A percentile compares a stretch with the other conserved stretches of the same genome.
Conservation (phyloP, 306 rosid genomes). For the Rosa rugosa region DNA sequence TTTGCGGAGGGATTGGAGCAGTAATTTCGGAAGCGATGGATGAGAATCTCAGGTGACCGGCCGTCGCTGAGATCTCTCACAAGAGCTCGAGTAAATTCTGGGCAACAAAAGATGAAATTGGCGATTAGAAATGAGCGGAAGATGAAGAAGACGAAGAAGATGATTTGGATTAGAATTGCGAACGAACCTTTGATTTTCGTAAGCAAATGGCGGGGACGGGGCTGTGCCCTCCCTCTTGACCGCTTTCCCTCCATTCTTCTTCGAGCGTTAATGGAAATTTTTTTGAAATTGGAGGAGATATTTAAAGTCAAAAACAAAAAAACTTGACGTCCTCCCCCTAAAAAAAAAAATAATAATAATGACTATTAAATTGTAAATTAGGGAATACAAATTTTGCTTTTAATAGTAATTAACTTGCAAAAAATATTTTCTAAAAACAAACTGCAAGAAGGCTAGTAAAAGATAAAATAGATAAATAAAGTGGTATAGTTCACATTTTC, state of each 20-base stretch:
- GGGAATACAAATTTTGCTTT: no score
- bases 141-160: no score
- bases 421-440: no score
- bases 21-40: conserved; percentile 66
- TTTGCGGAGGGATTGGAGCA: conserved; percentile 43
- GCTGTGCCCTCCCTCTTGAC: conserved; percentile 26
- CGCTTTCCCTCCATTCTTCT: conserved; percentile 71
- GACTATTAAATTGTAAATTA: no score
- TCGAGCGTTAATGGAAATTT: not conserved
- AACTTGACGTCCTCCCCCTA: no score
- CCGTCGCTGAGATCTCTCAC: conserved; percentile 50
- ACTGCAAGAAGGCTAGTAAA: no score
- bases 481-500: no score
- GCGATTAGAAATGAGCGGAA: not conserved
- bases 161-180: not conserved
- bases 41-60: conserved; percentile 52
- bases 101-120: not conserved
- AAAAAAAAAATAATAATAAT: no score
- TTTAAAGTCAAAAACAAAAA: no score
- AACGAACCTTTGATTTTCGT: conserved; percentile 61
- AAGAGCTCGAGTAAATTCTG: conserved; percentile 64
- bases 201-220: conserved; percentile 33
- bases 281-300: not conserved
- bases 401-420: no score
- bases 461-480: no score